phyloP scores from a whole-genome alignment of 2,329 filamentous ascomycete species.

The Fusarium euwallaceae region DNA sequence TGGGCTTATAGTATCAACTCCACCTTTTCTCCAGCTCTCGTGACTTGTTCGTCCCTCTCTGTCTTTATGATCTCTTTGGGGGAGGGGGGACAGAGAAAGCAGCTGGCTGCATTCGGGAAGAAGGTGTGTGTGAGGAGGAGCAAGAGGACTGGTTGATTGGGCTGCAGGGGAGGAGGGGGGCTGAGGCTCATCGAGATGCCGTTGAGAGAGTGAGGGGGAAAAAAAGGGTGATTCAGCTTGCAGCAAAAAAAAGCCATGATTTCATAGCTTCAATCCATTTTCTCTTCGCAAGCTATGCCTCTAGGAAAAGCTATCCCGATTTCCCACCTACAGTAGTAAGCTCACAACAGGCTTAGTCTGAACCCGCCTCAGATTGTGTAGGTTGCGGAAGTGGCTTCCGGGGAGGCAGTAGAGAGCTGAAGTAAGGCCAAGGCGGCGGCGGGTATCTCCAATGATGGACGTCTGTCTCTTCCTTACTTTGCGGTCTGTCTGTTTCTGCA shows the following conservation, averaged over 20 bases:
- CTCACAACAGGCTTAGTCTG: too few species aligned
- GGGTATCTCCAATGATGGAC: too few species aligned
- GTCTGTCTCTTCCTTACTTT: too few species aligned
- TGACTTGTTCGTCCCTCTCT: constrained; percentile 7
- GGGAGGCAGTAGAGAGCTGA: neutral
- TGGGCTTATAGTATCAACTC: neutral
- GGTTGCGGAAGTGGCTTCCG: constrained; percentile 16
- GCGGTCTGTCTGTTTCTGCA: too few species aligned
- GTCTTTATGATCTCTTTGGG: neutral
- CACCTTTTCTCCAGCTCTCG: neutral
- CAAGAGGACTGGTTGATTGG: neutral
- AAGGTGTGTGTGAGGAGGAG: neutral
- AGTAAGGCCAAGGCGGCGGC: constrained; percentile 4
- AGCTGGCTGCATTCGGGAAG: neutral
- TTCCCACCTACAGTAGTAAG: neutral
- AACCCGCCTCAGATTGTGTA: neutral
- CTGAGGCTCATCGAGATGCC: constrained; percentile 23
- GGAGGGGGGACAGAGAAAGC: neutral
- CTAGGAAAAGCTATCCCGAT: neutral
- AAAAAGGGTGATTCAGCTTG: neutral
- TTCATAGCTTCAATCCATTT: constrained; percentile 28
- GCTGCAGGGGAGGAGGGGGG: neutral
- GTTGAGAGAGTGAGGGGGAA: neutral
- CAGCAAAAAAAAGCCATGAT: constrained; percentile 15
- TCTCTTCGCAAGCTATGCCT: constrained; percentile 12